Base-by-base conservation (phyloP, 2,329 filamentous ascomycete genomes). In the Penicillium sp. region DNA sequence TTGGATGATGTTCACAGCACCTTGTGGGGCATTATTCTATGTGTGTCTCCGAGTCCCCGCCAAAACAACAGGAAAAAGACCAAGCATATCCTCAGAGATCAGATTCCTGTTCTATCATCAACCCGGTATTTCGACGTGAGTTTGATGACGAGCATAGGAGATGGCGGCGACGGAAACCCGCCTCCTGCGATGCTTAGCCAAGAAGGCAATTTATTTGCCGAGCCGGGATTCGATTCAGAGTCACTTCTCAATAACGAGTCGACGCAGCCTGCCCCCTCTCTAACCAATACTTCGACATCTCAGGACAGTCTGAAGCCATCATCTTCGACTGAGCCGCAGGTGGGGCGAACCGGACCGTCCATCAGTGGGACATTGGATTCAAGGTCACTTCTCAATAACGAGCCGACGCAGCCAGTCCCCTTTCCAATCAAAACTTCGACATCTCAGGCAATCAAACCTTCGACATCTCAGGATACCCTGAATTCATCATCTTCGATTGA, bases 21-120 rank as follows among this genome's bases (percentile, higher is more conserved):
- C 6, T 23, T 57, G 9, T 44, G 42, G 41, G 25, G 42, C n/a
- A 38, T 56, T 29, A 23, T 59, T 20, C 37, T 18, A 31, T 28
- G 23, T 18, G 18, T 54, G 6, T 37, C 42, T 1, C 42, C 37
- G 12, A 18, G 6, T 12, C 20, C 29, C 4, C 39, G 18, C 15
- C 20, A 42, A 6, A 28, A 23, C 3, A 42, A 35, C n/a, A 53
- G 49, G 20, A 27, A 15, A 2, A 12, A 24, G 1, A 35, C 29
- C 5, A 42, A 40, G 7, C 13, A 24, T 8, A 13, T 25, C 6
- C 29, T 58, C 9, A 29, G 48, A 1, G 25, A 46, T 1, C 27
- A 42, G 4, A 47, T 58, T 6, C 54, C 56, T 6, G n/a, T 27
- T 2, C 6, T 58, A 3, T 12, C 46, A n/a, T 23, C 18, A 12